Evolutionary conservation across 495 filamentous ascomycete species (phyloP).

Genomic region (Podospora pseudoanserina): DNA sequence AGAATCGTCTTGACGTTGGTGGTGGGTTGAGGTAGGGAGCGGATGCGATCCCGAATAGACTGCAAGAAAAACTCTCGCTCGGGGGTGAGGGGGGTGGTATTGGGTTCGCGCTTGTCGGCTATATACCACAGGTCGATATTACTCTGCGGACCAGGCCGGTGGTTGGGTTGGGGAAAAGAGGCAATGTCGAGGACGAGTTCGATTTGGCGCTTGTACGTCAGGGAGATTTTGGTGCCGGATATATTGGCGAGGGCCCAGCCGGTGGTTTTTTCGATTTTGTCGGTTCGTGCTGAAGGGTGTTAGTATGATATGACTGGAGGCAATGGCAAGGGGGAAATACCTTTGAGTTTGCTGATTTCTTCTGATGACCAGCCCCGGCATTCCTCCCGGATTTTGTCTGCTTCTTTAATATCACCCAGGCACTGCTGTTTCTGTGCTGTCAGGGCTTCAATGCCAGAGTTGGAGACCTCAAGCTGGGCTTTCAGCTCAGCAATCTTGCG

Average conservation of each 20-base stretch:
- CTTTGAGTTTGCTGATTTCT: constrained; percentile 71
- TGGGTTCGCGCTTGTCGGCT: constrained; percentile 42
- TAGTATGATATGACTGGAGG: constrained; percentile 14
- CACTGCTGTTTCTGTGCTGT: constrained; percentile 64
- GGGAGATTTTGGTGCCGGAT: constrained; percentile 58
- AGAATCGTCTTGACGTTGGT: constrained; percentile 55
- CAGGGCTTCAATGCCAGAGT: constrained; percentile 55
- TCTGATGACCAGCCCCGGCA: constrained; percentile 82
- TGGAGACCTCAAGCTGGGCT: constrained; percentile 58
- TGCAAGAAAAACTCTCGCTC: constrained; percentile 71
- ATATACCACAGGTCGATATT: constrained; percentile 54
- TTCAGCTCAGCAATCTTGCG: constrained; percentile 61
- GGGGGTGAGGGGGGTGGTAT: constrained; percentile 39
- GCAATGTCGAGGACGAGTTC: constrained; percentile 70
- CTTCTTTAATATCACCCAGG: constrained; percentile 70
- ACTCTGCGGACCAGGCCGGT: background rate
- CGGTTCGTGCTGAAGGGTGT: constrained; percentile 55
- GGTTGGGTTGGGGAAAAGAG: constrained; percentile 48
- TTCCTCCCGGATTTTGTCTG: constrained; percentile 79
- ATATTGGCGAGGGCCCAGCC: constrained; percentile 78
- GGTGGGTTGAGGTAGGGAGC: constrained; percentile 47
- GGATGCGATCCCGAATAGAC: constrained; percentile 56
- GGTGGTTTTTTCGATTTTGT: constrained; percentile 61
- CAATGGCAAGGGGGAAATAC: constrained; percentile 40
- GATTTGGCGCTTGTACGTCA: constrained; percentile 76